A percentile compares a stretch with the other conserved stretches of the same genome.
Conservation (phyloP, 208 protist species). For the Trypanosoma lewisi region DNA sequence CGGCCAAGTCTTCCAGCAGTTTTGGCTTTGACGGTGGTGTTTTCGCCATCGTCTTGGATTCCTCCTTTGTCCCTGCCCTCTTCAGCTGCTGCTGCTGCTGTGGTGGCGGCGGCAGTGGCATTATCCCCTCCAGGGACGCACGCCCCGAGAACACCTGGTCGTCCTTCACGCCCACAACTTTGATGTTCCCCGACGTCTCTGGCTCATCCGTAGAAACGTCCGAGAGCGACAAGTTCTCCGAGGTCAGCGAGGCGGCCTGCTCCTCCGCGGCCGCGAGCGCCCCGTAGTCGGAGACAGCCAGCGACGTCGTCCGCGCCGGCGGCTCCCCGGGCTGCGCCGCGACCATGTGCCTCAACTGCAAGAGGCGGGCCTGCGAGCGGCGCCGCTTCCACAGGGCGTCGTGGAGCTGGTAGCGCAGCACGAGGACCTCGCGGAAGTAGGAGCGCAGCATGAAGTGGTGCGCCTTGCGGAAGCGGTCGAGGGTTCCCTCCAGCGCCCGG, state of each 20-base stretch:
- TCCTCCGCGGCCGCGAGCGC: not conserved
- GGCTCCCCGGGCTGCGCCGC: not conserved
- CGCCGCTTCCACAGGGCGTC: constrained; percentile 8
- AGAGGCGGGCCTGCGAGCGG: not conserved
- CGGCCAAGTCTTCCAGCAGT: no score
- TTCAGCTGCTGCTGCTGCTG: no score
- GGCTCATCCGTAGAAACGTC: not conserved
- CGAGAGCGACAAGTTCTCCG: not conserved
- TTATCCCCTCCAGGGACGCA: no score
- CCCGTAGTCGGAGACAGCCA: not conserved
- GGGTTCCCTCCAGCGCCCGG: constrained; percentile 23
- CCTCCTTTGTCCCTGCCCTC: no score
- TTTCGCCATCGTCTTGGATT: no score
- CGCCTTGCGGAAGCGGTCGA: constrained; percentile 42
- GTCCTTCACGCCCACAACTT: not conserved
- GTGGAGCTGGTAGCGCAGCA: constrained; percentile 53
- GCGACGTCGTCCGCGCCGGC: not conserved
- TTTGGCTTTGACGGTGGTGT: no score
- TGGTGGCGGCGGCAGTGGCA: no score
- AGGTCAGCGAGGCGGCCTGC: no score
- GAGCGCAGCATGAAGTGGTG: constrained; percentile 82
- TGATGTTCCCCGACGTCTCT: not conserved
- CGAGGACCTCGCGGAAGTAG: constrained; percentile 81
- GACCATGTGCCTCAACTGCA: not conserved
- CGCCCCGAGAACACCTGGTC: not conserved